phyloP scores from a whole-genome alignment of 352 stramenopile genomes.

The Pythium dissimile region DNA sequence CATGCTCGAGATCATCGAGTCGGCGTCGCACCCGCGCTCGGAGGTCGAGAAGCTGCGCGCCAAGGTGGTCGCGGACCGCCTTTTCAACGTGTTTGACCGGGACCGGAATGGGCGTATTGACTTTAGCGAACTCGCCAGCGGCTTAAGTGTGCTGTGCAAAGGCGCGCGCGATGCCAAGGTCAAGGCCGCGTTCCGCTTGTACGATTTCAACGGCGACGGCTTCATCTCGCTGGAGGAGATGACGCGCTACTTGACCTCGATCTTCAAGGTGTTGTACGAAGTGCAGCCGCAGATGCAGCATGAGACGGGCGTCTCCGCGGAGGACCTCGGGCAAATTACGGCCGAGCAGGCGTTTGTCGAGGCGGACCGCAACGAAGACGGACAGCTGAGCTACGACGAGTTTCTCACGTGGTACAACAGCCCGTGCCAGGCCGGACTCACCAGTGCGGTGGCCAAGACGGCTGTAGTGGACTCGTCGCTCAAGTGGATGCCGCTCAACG shows the following conservation, averaged over 20 bases:
- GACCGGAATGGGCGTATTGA: slow-evolving; percentile 79
- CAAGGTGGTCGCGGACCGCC: slow-evolving; percentile 66
- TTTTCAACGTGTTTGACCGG: slow-evolving; percentile 80
- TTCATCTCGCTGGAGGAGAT: slow-evolving; percentile 87
- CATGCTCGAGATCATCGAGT: slow-evolving; percentile 69
- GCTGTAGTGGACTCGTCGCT: slow-evolving; percentile 71
- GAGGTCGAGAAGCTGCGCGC: slow-evolving; percentile 60
- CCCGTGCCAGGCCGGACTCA: slow-evolving; percentile 62
- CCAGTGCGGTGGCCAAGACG: slow-evolving; percentile 62
- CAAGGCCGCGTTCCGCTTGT: slow-evolving; percentile 77
- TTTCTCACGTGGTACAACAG: slow-evolving; percentile 87
- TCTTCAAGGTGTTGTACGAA: slow-evolving; percentile 88
- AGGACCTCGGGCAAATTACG: slow-evolving; percentile 76
- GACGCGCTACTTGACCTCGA: slow-evolving; percentile 81
- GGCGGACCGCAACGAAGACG: slow-evolving; percentile 74
- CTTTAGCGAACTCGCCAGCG: slow-evolving; percentile 83
- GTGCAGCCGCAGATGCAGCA: slow-evolving; percentile 68
- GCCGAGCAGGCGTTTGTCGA: slow-evolving; percentile 84
- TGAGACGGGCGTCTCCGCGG: slow-evolving; percentile 62
- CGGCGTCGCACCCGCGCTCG: slow-evolving; percentile 53
- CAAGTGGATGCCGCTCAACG: slow-evolving; percentile 79
- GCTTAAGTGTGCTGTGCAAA: slow-evolving; percentile 82
- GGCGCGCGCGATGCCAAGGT: slow-evolving; percentile 79
- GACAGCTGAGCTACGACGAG: slow-evolving; percentile 84
- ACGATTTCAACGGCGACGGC: slow-evolving; percentile 85